These are phyloP conservation scores for Botrytis elliptica DNA, from an alignment of 2,329 filamentous ascomycete genomes.

Conservation along the genomic window DNA sequence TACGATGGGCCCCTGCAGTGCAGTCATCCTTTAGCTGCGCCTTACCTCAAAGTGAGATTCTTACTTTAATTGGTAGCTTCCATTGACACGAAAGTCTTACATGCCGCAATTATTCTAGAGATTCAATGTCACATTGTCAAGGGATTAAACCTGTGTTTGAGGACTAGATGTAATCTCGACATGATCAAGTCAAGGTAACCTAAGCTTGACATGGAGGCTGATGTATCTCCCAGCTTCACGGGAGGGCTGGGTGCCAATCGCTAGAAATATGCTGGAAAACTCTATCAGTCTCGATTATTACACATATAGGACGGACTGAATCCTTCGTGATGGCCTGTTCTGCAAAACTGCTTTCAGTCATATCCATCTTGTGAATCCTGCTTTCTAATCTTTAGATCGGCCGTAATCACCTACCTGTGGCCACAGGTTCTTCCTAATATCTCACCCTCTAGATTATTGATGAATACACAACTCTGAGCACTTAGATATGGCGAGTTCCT, in stretches of 20 bases:
- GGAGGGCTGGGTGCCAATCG: constrained; percentile 19
- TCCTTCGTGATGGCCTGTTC: constrained; percentile 11
- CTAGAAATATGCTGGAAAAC: constrained; percentile 3
- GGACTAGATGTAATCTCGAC: constrained; percentile 6
- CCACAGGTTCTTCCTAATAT: constrained; percentile 10
- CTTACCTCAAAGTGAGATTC: constrained; percentile 10
- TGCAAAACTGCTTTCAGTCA: constrained; percentile 11
- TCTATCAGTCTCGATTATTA: constrained; percentile 6
- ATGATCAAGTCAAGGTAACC: constrained; percentile 17
- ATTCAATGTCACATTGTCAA: constrained; percentile 7
- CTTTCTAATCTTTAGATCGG: constrained; percentile 12
- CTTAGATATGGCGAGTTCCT: constrained; percentile 18
- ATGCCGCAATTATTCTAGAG: background rate
- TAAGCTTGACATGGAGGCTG: constrained; percentile 9
- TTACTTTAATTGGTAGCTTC: constrained; percentile 17
- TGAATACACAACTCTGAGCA: constrained; percentile 2
- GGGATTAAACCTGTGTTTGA: constrained; percentile 17
- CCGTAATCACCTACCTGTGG: constrained; percentile 5
- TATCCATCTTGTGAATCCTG: constrained; percentile 17
- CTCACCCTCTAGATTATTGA: background rate
- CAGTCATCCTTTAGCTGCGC: constrained; percentile 23
- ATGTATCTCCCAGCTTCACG: constrained; percentile 4
- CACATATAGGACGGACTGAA: constrained; percentile 16
- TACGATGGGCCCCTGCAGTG: constrained; percentile 19
- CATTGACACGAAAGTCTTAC: constrained; percentile 16